Evolutionary conservation across 176 grass and related monocot genomes (phyloP).

Genomic region (Chloris gayana): DNA sequence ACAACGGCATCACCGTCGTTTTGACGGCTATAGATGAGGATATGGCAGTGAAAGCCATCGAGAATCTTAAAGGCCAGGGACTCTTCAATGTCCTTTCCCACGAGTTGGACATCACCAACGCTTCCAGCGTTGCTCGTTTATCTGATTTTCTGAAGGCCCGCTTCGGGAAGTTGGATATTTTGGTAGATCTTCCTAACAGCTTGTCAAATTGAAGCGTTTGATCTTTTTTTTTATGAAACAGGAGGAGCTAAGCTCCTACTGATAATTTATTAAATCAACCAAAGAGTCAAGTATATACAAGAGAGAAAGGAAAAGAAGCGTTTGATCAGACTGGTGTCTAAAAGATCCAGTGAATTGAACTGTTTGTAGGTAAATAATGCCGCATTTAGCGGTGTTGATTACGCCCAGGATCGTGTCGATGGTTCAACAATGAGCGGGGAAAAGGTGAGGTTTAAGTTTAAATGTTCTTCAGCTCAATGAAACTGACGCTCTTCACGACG

Average conservation of each 20-base stretch:
- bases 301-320: too few species aligned
- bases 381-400: background rate
- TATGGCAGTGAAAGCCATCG: slow-evolving; percentile 32
- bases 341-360: background rate
- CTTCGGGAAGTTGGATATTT: slow-evolving; percentile 56
- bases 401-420: background rate
- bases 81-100: slow-evolving; percentile 42
- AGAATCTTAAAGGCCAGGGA: slow-evolving; percentile 23
- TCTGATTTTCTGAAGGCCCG: slow-evolving; percentile 43
- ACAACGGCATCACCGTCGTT: slow-evolving; percentile 38
- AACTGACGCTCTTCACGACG: too few species aligned
- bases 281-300: too few species aligned
- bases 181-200: background rate
- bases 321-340: too few species aligned
- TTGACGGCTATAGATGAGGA: slow-evolving; percentile 48
- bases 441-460: background rate
- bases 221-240: too few species aligned
- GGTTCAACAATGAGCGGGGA: background rate
- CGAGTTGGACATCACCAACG: slow-evolving; percentile 45
- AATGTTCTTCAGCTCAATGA: background rate
- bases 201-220: too few species aligned
- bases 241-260: too few species aligned
- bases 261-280: too few species aligned
- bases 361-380: slow-evolving; percentile 48
- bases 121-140: slow-evolving; percentile 32